These are phyloP conservation scores for Flaveria linearis DNA, from an alignment of 129 eudicot species.

Conservation along the genomic window DNA sequence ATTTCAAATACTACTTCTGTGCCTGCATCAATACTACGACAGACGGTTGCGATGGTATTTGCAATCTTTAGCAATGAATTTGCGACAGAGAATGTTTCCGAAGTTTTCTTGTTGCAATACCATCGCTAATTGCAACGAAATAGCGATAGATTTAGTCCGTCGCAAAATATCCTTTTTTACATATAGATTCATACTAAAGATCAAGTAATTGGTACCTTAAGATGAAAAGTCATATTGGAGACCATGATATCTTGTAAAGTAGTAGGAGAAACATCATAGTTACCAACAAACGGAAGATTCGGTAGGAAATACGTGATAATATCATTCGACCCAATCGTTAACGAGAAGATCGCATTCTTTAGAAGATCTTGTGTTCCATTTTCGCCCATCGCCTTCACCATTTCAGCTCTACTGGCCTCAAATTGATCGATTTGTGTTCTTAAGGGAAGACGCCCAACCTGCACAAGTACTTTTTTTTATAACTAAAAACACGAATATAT, in stretches of 20 bases:
- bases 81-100: too few relatives aligned
- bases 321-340: constrained; percentile 69
- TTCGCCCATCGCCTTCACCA: constrained; percentile 55
- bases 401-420: constrained; percentile 45
- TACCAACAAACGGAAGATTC: constrained; percentile 48
- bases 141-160: not conserved
- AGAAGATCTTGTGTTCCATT: constrained; percentile 33
- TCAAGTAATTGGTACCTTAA: constrained; percentile 45
- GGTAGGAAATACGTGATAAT: constrained; percentile 56
- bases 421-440: constrained; percentile 48
- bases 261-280: constrained; percentile 38
- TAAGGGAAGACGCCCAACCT: constrained; percentile 63
- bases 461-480: not conserved
- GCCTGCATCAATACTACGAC: too few relatives aligned
- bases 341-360: constrained; percentile 57
- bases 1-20: too few relatives aligned
- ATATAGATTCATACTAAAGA: not conserved
- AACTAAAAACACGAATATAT: not conserved
- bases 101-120: not conserved
- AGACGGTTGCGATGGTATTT: too few relatives aligned
- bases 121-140: not conserved
- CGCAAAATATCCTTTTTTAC: not conserved
- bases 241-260: constrained; percentile 54
- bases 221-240: constrained; percentile 57
- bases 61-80: too few relatives aligned